Base-by-base conservation (phyloP, 129 eudicot genomes). In the Glebionis coronaria region DNA sequence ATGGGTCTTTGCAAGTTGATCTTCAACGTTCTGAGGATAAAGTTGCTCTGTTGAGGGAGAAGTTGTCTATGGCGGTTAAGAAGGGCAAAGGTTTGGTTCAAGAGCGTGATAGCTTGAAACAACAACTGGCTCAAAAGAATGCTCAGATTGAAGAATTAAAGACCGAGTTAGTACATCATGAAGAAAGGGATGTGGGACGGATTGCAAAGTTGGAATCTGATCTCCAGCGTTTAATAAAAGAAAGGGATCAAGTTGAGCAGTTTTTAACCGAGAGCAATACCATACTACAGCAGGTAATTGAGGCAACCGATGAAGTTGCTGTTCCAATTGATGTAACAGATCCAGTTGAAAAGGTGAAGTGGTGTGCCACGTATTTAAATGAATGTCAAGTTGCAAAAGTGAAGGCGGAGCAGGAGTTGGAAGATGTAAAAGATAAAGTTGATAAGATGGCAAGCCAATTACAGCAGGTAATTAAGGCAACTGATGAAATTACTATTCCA, bases 1-100 rank as follows among this genome's bases (percentile, higher is more conserved):
- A 85, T 35, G 87, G 54, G n/a, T 68, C 74, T 45, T 38, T 87
- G 68, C 70, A 71, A 76, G 63, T 64, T 77, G 85, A 81, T 79
- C 80, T 80, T 76, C 83, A 83, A 68, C 78, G 78, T 46, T 76
- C 83, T 15, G 93, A 87, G 80, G 97, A 87, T 44, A 87, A 86
- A 84, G 61, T 70, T 72, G 75, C 67, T 67, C 56, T 81, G 52
- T 69, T 91, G 56, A 81, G 88, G 71, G 97, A 91, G 53, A 91
- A 87, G 50, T 83, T 91, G 66, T 81, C 97, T n/a, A 79, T 85
- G 95, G 97, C 97, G 31, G 93, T 87, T 29, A 91, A 91, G 44
- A 91, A 91, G 63, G 97, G 97, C 21, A 91, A 91, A 82, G 88
- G 97, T 60, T 81, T 91, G 66, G 85, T 82, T 70, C 97, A 91